Base-by-base conservation (phyloP, 1,284 basidiomycete species). In the Naganishia sp. region DNA sequence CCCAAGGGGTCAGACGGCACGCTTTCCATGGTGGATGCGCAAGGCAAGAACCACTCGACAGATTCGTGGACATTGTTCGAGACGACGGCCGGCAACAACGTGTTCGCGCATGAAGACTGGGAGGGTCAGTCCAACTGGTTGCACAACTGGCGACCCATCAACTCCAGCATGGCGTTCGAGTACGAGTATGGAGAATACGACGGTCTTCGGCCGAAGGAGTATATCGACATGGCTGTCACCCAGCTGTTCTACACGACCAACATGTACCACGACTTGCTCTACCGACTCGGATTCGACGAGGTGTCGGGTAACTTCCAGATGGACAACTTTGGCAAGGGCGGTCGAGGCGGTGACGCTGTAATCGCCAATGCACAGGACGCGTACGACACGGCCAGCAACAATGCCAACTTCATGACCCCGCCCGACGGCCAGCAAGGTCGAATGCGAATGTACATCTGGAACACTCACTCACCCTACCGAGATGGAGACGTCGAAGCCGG, bases 401-500 rank as follows among this genome's bases (percentile, higher is more conserved):
- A 92, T 70, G 90, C 88, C 52, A 84, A 85, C 78, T 84, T 85
- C 68, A 81, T 82, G 73, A 85, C 83, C n/a, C 78, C 78, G 18
- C 79, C 79, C 2, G 79, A 80, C 68, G 83, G 83, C 52, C 86
- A 87, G 81, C 87, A 88, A 73, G 90, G 90, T 10, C 87, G 91
- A 67, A 94, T 94, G 90, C 86, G 94, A 72, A 97, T 97, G 95
- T 97, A 95, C 82, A 82, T 94, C 53, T 97, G 94, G 94, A 90
- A 91, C 80, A 92, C 90, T 0, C 88, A 50, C 21, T 54, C 56
- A 25, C 94, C 94, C 1, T 95, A 89, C 83, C 84, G 94, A 31
- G 94, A 98, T 74, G 94, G 95, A 52, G 94, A 96, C 74, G 84
- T 97, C 64, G 95, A 98, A 79, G 90, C 91, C 54, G 92, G 92